Base-by-base conservation (phyloP, 2,329 filamentous ascomycete species). In the Diplocarpon mali region DNA sequence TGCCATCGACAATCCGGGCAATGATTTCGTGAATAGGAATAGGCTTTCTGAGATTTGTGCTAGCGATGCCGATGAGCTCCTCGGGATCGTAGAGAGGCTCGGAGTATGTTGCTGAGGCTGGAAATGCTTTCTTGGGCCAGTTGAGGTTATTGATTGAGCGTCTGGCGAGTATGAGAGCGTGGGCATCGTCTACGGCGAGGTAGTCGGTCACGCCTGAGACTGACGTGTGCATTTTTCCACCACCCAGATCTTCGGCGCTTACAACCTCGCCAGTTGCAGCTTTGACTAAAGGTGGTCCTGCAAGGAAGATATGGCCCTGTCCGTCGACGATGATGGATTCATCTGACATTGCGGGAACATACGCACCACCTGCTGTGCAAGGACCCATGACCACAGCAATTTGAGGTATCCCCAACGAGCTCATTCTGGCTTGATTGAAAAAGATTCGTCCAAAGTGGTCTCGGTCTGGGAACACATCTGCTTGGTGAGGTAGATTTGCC, bases 391-490 rank as follows among this genome's bases (percentile, higher is more conserved):
- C 90, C 2, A 95, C 87, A 9, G 86, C 82, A 55, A 98, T 84
- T 61, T 96, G 90, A 1, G 90, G 90, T 50, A 96, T 94, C 4
- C 88, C 87, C 54, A 81, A 68, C 2, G 83, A 76, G 55, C 85
- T 92, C 88, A 96, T 95, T 58, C 86, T 75, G 2, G 92, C 90
- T 66, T 98, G 90, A 67, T 98, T 95, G 72, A 84, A 98, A 71
- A 98, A 98, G 62, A 96, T 95, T 53, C 90, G 85, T 30, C 90
- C 61, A 61, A 98, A 96, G 65, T 96, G 90, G 44, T 95, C 87
- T 53, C 81, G 75, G 64, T 96, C 90, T 1, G 90, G 92, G 64
- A 98, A 96, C 46, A 96, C 90, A 61, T 95, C 86, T 31, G 89
- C 83, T 67, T 98, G 90, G 60, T 95, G 85, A 12, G 89, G 92